Percentiles rank a stretch among this genome's conserved stretches.
Evolutionary conservation across 1,284 basidiomycete genomes (phyloP).

Genomic region (Rhizoctonia solani): DNA sequence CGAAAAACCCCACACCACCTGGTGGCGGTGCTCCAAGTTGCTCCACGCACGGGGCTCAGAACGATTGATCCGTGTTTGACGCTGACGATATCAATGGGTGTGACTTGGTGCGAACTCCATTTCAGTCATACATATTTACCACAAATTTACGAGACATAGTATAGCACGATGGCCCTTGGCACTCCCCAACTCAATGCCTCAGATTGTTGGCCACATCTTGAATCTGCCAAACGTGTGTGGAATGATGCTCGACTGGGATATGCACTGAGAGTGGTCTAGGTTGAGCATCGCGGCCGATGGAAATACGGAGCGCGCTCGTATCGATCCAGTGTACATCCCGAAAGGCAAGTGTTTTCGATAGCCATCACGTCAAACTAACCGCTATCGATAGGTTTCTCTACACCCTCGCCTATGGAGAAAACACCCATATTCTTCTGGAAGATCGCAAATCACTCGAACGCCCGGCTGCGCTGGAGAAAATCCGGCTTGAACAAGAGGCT

Average conservation of each 20-base stretch:
- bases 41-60: conserved; percentile 9
- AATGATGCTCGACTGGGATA: neutral
- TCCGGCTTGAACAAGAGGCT: conserved; percentile 22
- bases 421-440: conserved; percentile 21
- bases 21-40: conserved; percentile 13
- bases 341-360: neutral
- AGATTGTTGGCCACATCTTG: conserved; percentile 22
- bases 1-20: conserved; percentile 21
- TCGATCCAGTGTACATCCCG: conserved; percentile 17
- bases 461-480: conserved; percentile 18
- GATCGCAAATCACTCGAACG: conserved; percentile 33
- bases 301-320: conserved; percentile 25
- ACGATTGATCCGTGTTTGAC: conserved; percentile 31
- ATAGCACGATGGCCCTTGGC: conserved; percentile 24
- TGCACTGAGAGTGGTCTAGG: neutral
- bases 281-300: conserved; percentile 28
- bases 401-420: conserved; percentile 27
- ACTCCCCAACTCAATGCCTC: conserved; percentile 10
- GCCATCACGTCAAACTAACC: neutral
- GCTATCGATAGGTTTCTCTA: conserved; percentile 14
- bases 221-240: conserved; percentile 26
- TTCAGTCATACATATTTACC: neutral
- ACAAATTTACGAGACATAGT: neutral
- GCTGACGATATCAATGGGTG: conserved; percentile 21
- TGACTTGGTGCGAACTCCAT: conserved; percentile 21